Evolutionary conservation across 148 eudicot species (phyloP), one percentile per base, ranked within the genome.

Genomic region (Vaccinium macrocarpon): DNA sequence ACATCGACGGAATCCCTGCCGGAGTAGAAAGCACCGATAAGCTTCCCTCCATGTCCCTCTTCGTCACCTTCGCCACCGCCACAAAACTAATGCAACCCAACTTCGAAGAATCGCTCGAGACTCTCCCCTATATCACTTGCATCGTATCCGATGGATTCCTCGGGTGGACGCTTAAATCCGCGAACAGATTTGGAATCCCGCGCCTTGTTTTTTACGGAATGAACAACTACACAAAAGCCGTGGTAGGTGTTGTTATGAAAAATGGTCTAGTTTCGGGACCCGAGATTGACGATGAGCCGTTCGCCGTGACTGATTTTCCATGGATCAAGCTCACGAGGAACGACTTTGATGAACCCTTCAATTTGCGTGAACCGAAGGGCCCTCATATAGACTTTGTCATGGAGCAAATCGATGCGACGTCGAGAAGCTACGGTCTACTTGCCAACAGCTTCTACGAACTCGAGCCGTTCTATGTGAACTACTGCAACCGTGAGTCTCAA

Each of bases 11-110:
- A 8, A 11, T 91, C 10, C 91, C 91, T 0, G 18, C 29, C 6
- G 92, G 93, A 0, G 71, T 90, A 1, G 97, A 95, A 78, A 91
- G 90, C 90, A 95, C 98, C 8, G 97, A 95, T 72, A 88, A 83
- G 53, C 92, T 95, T 57, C 97, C 95, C 0, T 90, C 91, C 70
- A 89, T 93, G 87, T 88, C 94, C 3, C 87, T 86, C 53, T 93
- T 93, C 53, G 18, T 84, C 9, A 76, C 92, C 0, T 94, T 94
- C 27, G 91, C 82, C 56, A 52, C 21, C 2, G 89, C 90, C 68
- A 80, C 90, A 1, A 86, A 89, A 53, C 86, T 51, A 11, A 88
- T 93, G 84, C 90, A 90, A 80, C 93, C 88, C 1, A 32, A 75
- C 29, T 95, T 95, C 38, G 96, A 95, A 55, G 13, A 51, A 32